phyloP scores from a whole-genome alignment of 768 basidiomycete species.

The Dentipellis fragilis region DNA sequence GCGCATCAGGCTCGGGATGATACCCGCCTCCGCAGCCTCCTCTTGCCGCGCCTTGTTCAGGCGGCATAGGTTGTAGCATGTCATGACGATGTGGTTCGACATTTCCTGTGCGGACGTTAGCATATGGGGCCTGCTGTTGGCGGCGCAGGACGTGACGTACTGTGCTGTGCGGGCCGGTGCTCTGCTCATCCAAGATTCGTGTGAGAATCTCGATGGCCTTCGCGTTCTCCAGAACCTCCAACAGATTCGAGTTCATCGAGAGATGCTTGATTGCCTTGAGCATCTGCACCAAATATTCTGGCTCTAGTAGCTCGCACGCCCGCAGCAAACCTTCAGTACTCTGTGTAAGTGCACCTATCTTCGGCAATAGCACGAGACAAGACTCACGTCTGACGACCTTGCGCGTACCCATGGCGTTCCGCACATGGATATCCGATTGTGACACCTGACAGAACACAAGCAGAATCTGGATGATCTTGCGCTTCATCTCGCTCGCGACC shows the following conservation, averaged over 20 bases:
- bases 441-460: conserved; percentile 92
- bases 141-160: conserved; percentile 32
- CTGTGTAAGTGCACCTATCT: not conserved
- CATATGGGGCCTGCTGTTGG: not conserved
- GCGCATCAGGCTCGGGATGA: conserved; percentile 83
- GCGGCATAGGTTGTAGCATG: conserved; percentile 92
- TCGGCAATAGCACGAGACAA: not conserved
- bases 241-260: conserved; percentile 83
- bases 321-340: conserved; percentile 62
- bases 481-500: conserved; percentile 63
- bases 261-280: conserved; percentile 95
- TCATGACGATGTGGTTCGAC: conserved; percentile 94
- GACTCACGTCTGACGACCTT: conserved; percentile 81
- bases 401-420: conserved; percentile 84
- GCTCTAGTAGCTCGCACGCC: conserved; percentile 78
- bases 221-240: conserved; percentile 92
- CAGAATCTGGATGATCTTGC: conserved; percentile 82
- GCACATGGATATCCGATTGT: conserved; percentile 90
- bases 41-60: conserved; percentile 92
- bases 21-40: conserved; percentile 93
- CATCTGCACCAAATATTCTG: conserved; percentile 81
- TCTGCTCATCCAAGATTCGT: conserved; percentile 71
- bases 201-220: conserved; percentile 92
- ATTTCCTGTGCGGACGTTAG: conserved; percentile 57
- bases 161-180: conserved; percentile 67